A percentile compares a stretch with the other conserved stretches of the same genome.
Evolutionary conservation across 257 asterid genomes (phyloP).

Genomic region (Nicotiana knightiana): DNA sequence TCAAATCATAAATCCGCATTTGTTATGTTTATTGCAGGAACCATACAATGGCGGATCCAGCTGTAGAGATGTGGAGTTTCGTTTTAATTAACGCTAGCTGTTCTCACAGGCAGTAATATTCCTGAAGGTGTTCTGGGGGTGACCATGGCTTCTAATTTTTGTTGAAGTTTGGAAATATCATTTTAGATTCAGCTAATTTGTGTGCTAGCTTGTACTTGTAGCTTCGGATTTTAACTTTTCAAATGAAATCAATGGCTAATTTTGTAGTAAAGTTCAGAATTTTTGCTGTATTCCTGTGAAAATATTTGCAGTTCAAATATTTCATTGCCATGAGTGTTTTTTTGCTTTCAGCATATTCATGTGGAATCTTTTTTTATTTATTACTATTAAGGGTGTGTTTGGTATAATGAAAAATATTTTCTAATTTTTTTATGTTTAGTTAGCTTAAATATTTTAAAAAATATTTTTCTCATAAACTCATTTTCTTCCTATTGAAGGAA

Average conservation of each 20-base stretch:
- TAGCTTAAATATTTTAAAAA: no score
- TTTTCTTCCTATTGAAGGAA: no score
- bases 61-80: slow-evolving; percentile 22
- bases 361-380: background rate
- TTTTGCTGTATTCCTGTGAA: background rate
- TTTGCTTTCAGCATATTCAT: background rate
- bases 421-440: no score
- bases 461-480: no score
- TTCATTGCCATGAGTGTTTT: background rate
- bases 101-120: background rate
- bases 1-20: no score
- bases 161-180: background rate
- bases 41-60: background rate
- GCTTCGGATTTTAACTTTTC: background rate
- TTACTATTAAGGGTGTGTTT: background rate
- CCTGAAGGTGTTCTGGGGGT: background rate
- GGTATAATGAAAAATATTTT: no score
- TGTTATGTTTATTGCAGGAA: slow-evolving; percentile 3
- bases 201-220: background rate
- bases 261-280: background rate
- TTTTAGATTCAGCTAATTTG: background rate
- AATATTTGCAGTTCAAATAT: no score
- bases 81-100: slow-evolving; percentile 7
- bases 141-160: background rate
- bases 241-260: background rate